Evolutionary conservation across 805 yeast genomes (phyloP), one percentile per base, ranked within the genome.

Genomic region (Wickerhamomyces bisporus): DNA sequence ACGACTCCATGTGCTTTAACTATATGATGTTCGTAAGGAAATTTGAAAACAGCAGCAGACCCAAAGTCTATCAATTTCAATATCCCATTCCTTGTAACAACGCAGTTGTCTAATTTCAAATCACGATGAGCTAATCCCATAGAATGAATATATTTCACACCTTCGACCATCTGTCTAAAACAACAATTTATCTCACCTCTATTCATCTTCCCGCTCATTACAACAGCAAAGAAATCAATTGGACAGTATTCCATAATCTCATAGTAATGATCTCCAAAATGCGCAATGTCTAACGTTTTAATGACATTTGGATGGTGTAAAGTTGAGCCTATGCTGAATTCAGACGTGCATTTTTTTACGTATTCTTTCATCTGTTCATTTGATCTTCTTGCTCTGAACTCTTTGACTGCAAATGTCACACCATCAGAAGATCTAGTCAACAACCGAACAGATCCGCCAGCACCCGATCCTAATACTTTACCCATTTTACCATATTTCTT

Each of bases 171-270:
- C 61, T 85, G 95, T 57, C 79, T 82, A 40, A 85, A 66, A 56
- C 87, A 85, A 57, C 94, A 85, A 53, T 84, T 84, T 47, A 84
- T 82, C 58, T 85, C 94, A 38, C 79, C 80, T 52, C 93, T 70
- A 6, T 84, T 70, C 89, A 85, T 82, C 50, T 78, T 73, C 18
- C 88, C 89, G 5, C 87, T 79, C 94, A 85, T 85, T 13, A 85
- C 94, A 31, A 85, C 87, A 0, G 88, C 87, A 56, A 85, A 85
- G 59, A 85, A 83, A 63, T 85, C 95, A 30, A 78, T 73, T 19
- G 91, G 93, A 41, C 89, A 84, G 52, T 82, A 85, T 58, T 85
- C 93, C 93, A 85, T 85, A 26, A 85, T 81, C 62, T 85, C 88
- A 52, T 72, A 82, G 59, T 81, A 84, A 43, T 84, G 79, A 48